These are phyloP conservation scores for Aureobasidium namibiae DNA, from an alignment of 2,329 filamentous ascomycete species.

Conservation along the genomic window DNA sequence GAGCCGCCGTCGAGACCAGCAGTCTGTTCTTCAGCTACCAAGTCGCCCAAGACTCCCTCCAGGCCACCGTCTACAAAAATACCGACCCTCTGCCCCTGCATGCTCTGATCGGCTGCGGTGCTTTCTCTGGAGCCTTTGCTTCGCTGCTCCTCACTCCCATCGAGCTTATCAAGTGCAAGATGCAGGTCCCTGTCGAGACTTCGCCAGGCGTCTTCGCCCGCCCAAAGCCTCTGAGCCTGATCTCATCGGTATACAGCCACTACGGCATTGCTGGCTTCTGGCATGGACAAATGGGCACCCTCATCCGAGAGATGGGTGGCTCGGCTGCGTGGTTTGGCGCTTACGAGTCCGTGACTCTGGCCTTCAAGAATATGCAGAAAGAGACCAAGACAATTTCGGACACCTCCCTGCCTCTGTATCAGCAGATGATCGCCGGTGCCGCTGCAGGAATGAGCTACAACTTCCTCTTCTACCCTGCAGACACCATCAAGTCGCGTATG, in stretches of 20 bases:
- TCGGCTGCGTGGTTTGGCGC: constrained; percentile 91
- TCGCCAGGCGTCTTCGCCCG: constrained; percentile 30
- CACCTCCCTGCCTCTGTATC: constrained; percentile 64
- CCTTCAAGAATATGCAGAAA: constrained; percentile 51
- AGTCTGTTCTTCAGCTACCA: constrained; percentile 68
- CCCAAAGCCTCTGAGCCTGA: constrained; percentile 60
- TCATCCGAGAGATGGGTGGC: constrained; percentile 89
- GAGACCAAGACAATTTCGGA: constrained; percentile 23
- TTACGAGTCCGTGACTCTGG: constrained; percentile 69
- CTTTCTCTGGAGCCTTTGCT: constrained; percentile 78
- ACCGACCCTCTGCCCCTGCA: constrained; percentile 59
- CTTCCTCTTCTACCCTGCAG: constrained; percentile 92
- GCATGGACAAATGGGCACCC: constrained; percentile 87
- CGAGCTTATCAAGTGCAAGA: constrained; percentile 96
- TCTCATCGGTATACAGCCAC: constrained; percentile 70
- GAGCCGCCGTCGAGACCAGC: constrained; percentile 86
- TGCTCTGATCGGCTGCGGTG: constrained; percentile 71
- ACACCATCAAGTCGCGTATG: constrained; percentile 96
- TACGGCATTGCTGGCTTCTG: constrained; percentile 84
- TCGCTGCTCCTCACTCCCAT: constrained; percentile 89
- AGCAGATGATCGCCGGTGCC: constrained; percentile 81
- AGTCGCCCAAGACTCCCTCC: constrained; percentile 49
- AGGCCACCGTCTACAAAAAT: constrained; percentile 52
- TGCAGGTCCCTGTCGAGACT: constrained; percentile 57
- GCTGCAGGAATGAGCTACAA: constrained; percentile 91